Evolutionary conservation across 495 filamentous ascomycete genomes (phyloP), one percentile per base, ranked within the genome.

Genomic region (Daldinia decipiens): DNA sequence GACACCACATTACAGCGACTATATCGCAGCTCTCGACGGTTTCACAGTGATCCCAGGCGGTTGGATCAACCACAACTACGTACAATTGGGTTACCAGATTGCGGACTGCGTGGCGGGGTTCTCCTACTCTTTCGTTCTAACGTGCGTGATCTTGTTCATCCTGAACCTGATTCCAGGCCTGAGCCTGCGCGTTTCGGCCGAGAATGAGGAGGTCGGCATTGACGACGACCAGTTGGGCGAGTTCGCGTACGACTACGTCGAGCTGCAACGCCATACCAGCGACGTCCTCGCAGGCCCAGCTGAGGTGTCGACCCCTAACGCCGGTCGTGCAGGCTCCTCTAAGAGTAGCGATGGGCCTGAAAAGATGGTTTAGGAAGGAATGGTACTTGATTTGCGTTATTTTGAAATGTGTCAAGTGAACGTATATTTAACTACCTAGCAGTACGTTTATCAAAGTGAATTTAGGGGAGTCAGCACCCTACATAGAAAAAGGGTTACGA

Each of bases 161-260:
- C 84, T 94, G 77, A 92, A 93, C 79, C 85, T 91, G 70, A 83
- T 95, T 39, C 91, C 92, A 5, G 90, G 90, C 40, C 81, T 94
- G 26, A 86, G 84, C 74, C 87, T 95, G 40, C 92, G 92, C 62
- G 89, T 88, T 17, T 82, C 78, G 43, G 88, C 92, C 75, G 91
- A 91, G 69, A 87, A 89, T 39, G 92, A 95, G 81, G 86, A 92
- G 39, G 80, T 89, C 40, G 92, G 92, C 57, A 88, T 94, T 68
- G 92, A 95, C 70, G 91, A 93, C 73, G 88, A 88, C 62, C 90
- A 95, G 79, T 91, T 93, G 76, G 91, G 91, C 77, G 91, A 94
- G 78, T 94, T 93, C 82, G 91, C 91, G 45, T 94, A 94, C 75
- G 91, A 94, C 79, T 94, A 92, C 74, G 91, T 94, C 70, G 91